Evolutionary conservation across 148 eudicot genomes (phyloP).

Genomic region (Fagopyrum esculentum): DNA sequence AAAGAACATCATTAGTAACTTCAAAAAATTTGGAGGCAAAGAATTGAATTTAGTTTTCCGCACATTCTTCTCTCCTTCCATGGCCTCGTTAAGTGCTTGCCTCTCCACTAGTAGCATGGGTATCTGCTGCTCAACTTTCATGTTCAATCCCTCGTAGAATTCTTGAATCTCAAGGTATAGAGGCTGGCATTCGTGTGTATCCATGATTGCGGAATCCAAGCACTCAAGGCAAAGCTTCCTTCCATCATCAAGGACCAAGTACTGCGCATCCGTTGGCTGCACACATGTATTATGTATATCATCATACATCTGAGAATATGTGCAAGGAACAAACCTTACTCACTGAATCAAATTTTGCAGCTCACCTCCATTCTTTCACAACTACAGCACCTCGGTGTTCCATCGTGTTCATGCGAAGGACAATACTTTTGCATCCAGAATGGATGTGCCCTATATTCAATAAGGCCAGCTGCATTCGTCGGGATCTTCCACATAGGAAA

Average conservation of each 20-base stretch:
- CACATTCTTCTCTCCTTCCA: conserved; percentile 97
- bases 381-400: conserved; percentile 95
- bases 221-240: conserved; percentile 92
- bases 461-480: conserved; percentile 66
- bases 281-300: background rate
- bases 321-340: background rate
- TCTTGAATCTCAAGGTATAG: conserved; percentile 91
- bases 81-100: conserved; percentile 95
- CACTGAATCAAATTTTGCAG: background rate
- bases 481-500: conserved; percentile 46
- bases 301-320: background rate
- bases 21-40: background rate
- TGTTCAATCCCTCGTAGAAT: conserved; percentile 86
- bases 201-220: conserved; percentile 89
- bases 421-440: conserved; percentile 98
- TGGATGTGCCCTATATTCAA: conserved; percentile 95
- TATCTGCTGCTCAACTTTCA: conserved; percentile 89
- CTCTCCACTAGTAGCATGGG: conserved; percentile 94
- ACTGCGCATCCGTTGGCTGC: conserved; percentile 70
- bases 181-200: conserved; percentile 93
- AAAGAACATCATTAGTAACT: conserved; percentile 6
- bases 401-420: conserved; percentile 82
- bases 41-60: conserved; percentile 7
- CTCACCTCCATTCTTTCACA: conserved; percentile 97
- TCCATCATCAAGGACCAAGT: conserved; percentile 81